These are phyloP conservation scores for Fusarium lateritium DNA, from an alignment of 2,329 filamentous ascomycete species.

Conservation along the genomic window DNA sequence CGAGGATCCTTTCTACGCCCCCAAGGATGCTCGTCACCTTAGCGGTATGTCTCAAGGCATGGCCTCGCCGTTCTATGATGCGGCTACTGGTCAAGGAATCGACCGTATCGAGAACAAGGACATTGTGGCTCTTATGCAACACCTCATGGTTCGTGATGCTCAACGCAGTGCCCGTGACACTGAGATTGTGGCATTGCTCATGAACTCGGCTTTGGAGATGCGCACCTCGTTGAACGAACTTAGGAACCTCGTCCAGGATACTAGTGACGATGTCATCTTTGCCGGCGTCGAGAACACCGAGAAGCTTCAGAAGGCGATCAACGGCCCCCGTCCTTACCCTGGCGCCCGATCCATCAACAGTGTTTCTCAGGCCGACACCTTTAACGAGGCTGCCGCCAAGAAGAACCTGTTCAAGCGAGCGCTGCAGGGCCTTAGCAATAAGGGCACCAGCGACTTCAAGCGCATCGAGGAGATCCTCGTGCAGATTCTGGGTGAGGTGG, in stretches of 20 bases:
- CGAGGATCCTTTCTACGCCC: conserved; percentile 77
- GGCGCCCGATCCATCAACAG: conserved; percentile 73
- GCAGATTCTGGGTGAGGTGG: conserved; percentile 92
- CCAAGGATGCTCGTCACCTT: conserved; percentile 74
- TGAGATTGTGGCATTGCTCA: conserved; percentile 94
- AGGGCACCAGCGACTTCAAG: conserved; percentile 88
- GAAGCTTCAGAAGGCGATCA: conserved; percentile 84
- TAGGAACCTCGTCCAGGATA: conserved; percentile 91
- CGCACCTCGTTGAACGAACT: conserved; percentile 96
- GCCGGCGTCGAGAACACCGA: conserved; percentile 91
- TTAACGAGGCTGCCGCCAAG: conserved; percentile 77
- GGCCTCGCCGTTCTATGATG: conserved; percentile 90
- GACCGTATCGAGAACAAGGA: conserved; percentile 96
- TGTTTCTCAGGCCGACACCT: conserved; percentile 67
- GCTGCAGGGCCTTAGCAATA: conserved; percentile 89
- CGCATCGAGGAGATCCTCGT: conserved; percentile 94
- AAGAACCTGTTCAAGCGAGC: conserved; percentile 95
- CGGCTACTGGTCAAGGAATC: conserved; percentile 87
- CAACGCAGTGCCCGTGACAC: conserved; percentile 97
- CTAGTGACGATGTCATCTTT: conserved; percentile 87
- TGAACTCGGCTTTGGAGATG: conserved; percentile 96
- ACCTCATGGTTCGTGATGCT: conserved; percentile 96
- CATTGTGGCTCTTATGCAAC: conserved; percentile 97
- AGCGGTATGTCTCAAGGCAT: conserved; percentile 95
- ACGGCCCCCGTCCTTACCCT: conserved; percentile 88